Evolutionary conservation across 306 rosid genomes (phyloP), one percentile per base, ranked within the genome.

Genomic region (Prunus padus): DNA sequence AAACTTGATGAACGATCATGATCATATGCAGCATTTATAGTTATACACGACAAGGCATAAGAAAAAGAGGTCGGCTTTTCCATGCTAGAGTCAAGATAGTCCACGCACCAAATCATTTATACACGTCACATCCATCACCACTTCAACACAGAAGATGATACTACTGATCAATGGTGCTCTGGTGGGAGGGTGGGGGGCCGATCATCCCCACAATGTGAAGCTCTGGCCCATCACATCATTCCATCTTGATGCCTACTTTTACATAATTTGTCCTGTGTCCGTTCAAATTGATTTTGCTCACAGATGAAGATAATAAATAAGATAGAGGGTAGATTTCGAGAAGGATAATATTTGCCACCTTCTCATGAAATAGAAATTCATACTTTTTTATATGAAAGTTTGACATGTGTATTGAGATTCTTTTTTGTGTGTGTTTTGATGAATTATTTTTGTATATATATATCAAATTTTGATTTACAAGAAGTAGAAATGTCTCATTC

Each of bases 31-130:
- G 50, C 50, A 46, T 7, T n/a, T n/a, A n/a, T n/a, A n/a, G n/a
- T n/a, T 46, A 47, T 3, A 55, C 3, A 55, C 28, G 61, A 55
- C 61, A 55, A 73, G 65, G 65, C 59, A n/a, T 19, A 5, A 66
- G 74, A 52, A 20, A 77, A 73, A 69, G 16, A 55, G 28, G 12
- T 44, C 57, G 23, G 20, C 40, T 45, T 26, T 75, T 10, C 8
- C 30, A 59, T 52, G 72, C 46, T 47, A 5, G 3, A 23, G 50
- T 47, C 42, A 4, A 50, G 55, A 56, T 47, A 67, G 79, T 77
- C 88, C 66, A 77, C 82, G 28, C 76, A 86, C 73, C 86, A 77
- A 82, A 87, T 87, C 82, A 89, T 89, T 81, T 81, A 76, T 67
- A 11, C 75, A 82, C 37, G 69, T 82, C 83, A 78, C 79, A 84